Base-by-base conservation (phyloP, 371 early-diverging fungal genomes). In the Rhizomucor pusillus region DNA sequence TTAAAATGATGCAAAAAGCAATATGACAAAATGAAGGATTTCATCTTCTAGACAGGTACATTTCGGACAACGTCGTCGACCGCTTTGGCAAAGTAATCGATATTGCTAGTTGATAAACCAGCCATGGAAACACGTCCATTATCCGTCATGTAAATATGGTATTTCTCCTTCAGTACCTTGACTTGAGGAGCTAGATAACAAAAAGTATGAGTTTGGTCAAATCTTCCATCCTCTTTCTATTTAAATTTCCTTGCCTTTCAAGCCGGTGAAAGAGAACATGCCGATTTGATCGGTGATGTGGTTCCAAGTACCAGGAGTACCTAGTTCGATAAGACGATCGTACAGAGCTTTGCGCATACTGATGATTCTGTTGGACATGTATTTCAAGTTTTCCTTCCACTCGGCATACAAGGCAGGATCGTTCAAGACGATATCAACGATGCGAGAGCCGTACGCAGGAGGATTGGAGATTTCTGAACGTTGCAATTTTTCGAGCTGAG, bases 61-160 rank as follows among this genome's bases (percentile, higher is more conserved):
- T 80, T 77, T 48, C 85, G 81, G 23, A 90, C 88, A 49, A 88
- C 90, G 56, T 84, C 86, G 59, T 90, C 88, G 44, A 92, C 77
- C 36, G 90, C 79, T 34, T 63, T 68, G 12, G 95, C 95, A 67
- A 95, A 93, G 63, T 90, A 85, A 54, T 86, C 81, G 12, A 95
- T 85, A 70, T 98, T 98, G 37, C 63, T 64, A 13, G 85, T 71
- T 65, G 90, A 92, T 39, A 98, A 71, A 44, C 97, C 97, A 39
- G 96, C 95, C 87, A 96, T 93, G 47, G 93, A 93, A 54, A 98
- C 89, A 57, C 98, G 89, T 19, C 98, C 97, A 57, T 94, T 93
- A 50, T 90, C 90, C 19, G 94, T 92, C 82, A 98, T 60, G 65
- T 95, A 96, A 52, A 95, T 82, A 61, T 95, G 95, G 70, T 90